These are phyloP conservation scores for Catharanthus roseus DNA, from an alignment of 257 asterid species.

Conservation along the genomic window DNA sequence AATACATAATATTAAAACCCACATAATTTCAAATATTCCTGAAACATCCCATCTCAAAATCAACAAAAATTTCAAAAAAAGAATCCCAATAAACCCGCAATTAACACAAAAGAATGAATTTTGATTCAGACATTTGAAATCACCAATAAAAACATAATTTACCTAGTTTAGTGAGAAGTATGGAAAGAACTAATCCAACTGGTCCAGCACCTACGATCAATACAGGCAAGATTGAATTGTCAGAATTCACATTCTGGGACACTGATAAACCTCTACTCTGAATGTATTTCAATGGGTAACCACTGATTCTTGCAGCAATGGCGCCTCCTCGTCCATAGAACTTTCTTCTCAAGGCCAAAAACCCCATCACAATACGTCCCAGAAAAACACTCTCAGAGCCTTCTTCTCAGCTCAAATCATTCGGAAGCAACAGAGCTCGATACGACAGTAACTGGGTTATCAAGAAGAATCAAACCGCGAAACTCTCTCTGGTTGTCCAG, in stretches of 20 bases:
- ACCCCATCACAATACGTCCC: conserved; percentile 5
- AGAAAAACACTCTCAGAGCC: neutral
- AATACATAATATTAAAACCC: neutral
- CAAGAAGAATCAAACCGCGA: neutral
- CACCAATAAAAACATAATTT: neutral
- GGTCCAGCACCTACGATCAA: conserved; percentile 97
- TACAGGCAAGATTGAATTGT: conserved; percentile 56
- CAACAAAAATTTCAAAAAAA: neutral
- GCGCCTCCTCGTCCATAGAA: neutral
- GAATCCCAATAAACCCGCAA: no score
- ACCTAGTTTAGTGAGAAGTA: conserved; percentile 85
- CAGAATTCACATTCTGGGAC: conserved; percentile 17
- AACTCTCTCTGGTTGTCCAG: neutral
- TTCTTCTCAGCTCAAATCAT: neutral
- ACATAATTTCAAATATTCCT: conserved; percentile 10
- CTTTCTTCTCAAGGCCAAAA: conserved; percentile 11
- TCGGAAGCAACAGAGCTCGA: neutral
- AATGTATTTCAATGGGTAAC: conserved; percentile 12
- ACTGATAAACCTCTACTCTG: conserved; percentile 41
- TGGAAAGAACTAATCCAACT: conserved; percentile 79
- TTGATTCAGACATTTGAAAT: neutral
- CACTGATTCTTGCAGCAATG: conserved; percentile 9
- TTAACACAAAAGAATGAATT: neutral
- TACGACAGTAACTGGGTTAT: neutral
- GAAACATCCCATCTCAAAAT: conserved; percentile 2